These are phyloP conservation scores for Epichloe glyceriae DNA, from an alignment of 2,329 filamentous ascomycete species.

Conservation along the genomic window DNA sequence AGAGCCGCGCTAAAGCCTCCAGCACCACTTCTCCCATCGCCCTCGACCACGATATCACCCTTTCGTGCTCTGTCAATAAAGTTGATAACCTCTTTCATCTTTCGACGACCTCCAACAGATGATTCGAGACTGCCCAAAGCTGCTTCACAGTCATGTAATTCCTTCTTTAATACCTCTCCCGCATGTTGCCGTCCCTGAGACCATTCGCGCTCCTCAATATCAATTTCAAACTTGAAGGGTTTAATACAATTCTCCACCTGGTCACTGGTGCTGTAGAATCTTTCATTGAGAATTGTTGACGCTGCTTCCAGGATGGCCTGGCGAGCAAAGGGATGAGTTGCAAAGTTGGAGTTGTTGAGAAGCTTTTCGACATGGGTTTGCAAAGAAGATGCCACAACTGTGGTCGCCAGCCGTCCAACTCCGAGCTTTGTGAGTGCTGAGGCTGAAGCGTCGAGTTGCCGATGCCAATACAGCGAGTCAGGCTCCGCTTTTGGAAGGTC, in stretches of 20 bases:
- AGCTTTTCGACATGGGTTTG: constrained; percentile 73
- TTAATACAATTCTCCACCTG: constrained; percentile 99
- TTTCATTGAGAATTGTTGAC: constrained; percentile 78
- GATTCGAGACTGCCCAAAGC: constrained; percentile 67
- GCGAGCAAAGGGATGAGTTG: constrained; percentile 79
- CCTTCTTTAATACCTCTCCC: constrained; percentile 66
- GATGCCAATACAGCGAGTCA: constrained; percentile 79
- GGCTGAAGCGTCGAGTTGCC: constrained; percentile 84
- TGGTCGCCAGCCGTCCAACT: constrained; percentile 84
- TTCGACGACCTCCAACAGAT: constrained; percentile 65
- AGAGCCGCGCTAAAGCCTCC: constrained; percentile 87
- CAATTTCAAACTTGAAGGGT: constrained; percentile 96
- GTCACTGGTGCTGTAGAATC: constrained; percentile 93
- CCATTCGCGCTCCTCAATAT: constrained; percentile 89
- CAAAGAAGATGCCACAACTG: constrained; percentile 76
- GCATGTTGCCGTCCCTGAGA: constrained; percentile 72
- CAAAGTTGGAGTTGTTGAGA: constrained; percentile 70
- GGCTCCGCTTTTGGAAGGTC: constrained; percentile 77
- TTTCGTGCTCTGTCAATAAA: constrained; percentile 86
- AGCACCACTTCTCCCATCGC: constrained; percentile 69
- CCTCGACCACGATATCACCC: constrained; percentile 74
- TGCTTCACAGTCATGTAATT: constrained; percentile 70
- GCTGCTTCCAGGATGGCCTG: constrained; percentile 89
- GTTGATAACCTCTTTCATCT: constrained; percentile 74
- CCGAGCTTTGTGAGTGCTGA: constrained; percentile 88